Evolutionary conservation across 106 monocot genomes (phyloP).

Genomic region (Gastrodia elata): DNA sequence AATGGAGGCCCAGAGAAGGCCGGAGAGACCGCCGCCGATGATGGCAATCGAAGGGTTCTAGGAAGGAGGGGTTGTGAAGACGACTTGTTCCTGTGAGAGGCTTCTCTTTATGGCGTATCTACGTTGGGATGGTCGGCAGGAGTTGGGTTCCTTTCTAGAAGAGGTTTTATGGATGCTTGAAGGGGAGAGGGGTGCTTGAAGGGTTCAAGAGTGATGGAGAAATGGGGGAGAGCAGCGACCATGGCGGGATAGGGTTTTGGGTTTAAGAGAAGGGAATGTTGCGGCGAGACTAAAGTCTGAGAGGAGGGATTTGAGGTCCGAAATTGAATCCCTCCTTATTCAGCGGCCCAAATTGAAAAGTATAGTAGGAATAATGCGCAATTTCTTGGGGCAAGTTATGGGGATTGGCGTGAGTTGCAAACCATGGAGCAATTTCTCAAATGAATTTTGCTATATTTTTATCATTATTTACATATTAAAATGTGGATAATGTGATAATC

Average conservation of each 20-base stretch:
- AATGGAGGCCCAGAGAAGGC: slow-evolving; percentile 60
- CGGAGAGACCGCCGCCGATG: slow-evolving; percentile 86
- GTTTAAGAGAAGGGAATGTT: no score
- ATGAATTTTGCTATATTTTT: no score
- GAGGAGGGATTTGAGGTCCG: no score
- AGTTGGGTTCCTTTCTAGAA: slow-evolving; percentile 11
- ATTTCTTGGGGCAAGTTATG: no score
- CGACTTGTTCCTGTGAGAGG: slow-evolving; percentile 88
- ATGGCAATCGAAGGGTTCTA: slow-evolving; percentile 61
- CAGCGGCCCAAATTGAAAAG: no score
- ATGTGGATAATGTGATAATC: no score
- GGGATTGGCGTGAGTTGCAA: no score
- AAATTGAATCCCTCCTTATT: no score
- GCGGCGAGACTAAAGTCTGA: no score
- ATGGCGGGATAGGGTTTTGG: slow-evolving; percentile 6
- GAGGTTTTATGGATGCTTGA: neutral
- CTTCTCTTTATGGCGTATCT: slow-evolving; percentile 73
- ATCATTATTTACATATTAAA: no score
- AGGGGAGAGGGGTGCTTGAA: neutral
- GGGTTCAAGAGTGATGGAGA: neutral
- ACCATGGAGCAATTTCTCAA: no score
- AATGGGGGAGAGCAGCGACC: neutral
- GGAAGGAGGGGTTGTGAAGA: slow-evolving; percentile 47
- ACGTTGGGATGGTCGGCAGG: slow-evolving; percentile 62
- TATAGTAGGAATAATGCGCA: no score